Evolutionary conservation across 2,329 filamentous ascomycete species (phyloP), one percentile per base, ranked within the genome.

Genomic region (Aureobasidium sp.): DNA sequence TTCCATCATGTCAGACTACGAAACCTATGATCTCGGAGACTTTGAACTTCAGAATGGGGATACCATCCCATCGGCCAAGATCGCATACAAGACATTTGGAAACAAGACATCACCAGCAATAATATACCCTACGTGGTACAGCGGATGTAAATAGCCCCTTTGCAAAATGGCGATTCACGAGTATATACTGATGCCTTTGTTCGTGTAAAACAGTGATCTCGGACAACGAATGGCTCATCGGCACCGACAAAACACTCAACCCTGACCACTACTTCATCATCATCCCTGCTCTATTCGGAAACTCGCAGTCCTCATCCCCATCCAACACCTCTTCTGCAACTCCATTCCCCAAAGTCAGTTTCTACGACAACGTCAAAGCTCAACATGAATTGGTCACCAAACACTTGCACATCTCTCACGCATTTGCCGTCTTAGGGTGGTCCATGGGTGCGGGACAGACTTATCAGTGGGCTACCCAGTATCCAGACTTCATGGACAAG

Each of bases 41-140:
- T 73, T 72, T 63, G 75, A 80, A 64, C 82, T 92, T 2, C 82
- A 87, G 68, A 85, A 81, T 29, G 87, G 87, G 42, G 78, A 77
- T n/a, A 78, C 75, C 6, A 79, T 92, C 19, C 78, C 81, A 1
- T 72, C 82, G 66, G 89, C 89, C 1, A 82, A 83, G 68, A 84
- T 93, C 60, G 87, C 88, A 17, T 93, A 90, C 78, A 91, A 88
- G 73, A 90, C 88, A 0, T 87, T 88, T 66, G 89, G 89, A 22
- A 77, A 85, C 61, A 71, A 82, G 0, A 79, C 76, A 0, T 78
- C 76, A 6, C 88, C 88, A 8, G 85, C 84, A 2, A 82, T 92
- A 62, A 81, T 92, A 64, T 92, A 92, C 69, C 89, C 89, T 2
- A 85, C 85, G 2, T 92, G 89, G 89, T 92, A 86, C 71, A 86